phyloP scores from a whole-genome alignment of 176 grass and related monocot genomes.

The Microstegium vimineum region DNA sequence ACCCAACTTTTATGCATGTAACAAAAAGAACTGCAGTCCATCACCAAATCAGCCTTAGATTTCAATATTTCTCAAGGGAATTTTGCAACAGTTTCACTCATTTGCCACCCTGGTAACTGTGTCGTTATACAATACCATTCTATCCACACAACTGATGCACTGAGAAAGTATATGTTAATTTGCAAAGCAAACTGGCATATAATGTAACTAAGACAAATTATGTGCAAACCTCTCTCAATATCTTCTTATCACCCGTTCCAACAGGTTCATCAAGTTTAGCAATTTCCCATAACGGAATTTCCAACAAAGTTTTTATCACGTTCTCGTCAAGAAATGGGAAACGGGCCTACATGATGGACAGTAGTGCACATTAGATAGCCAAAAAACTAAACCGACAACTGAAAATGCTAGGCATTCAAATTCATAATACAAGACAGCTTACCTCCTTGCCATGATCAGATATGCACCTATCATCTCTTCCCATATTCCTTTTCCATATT shows the following conservation, averaged over 20 bases:
- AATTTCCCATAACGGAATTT: slow-evolving; percentile 84
- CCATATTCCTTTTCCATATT: slow-evolving; percentile 99
- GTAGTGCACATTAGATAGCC: not conserved
- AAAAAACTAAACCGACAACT: not conserved
- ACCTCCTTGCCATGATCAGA: slow-evolving; percentile 95
- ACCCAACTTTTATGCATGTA: not conserved
- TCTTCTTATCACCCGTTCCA: slow-evolving; percentile 91
- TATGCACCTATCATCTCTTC: slow-evolving; percentile 94
- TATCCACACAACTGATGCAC: not conserved
- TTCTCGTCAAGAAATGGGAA: slow-evolving; percentile 95
- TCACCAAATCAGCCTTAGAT: not conserved
- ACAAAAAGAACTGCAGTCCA: not conserved
- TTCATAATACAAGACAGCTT: slow-evolving; percentile 14
- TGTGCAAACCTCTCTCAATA: slow-evolving; percentile 84
- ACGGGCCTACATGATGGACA: slow-evolving; percentile 46
- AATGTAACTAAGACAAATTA: not conserved
- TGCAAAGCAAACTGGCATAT: not conserved
- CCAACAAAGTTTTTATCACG: slow-evolving; percentile 69
- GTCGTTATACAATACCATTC: not conserved
- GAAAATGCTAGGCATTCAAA: not conserved
- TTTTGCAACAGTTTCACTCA: not conserved
- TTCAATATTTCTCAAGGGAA: not conserved
- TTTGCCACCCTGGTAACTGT: not conserved
- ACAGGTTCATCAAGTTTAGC: slow-evolving; percentile 70
- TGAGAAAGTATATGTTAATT: not conserved